Percentiles rank a stretch among this genome's conserved stretches.
These are phyloP conservation scores for Ogataea thermomethanolica DNA, from an alignment of 805 yeast species.

Conservation along the genomic window DNA sequence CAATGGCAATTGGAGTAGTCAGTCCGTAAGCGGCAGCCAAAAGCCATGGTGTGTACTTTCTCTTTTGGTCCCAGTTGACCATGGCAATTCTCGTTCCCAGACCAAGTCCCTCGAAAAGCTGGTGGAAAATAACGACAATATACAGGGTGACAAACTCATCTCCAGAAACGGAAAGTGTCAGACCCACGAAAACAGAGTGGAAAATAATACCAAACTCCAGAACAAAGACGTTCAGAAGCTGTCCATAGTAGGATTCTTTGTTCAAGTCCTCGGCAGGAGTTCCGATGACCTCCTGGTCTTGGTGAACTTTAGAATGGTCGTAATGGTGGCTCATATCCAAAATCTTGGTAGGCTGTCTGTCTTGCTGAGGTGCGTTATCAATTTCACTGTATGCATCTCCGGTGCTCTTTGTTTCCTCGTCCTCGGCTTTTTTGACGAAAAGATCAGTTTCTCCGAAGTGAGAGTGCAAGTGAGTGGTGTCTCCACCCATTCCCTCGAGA, in stretches of 20 bases:
- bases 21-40: slow-evolving; percentile 48
- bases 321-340: slow-evolving; percentile 31
- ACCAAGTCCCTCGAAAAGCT: slow-evolving; percentile 83
- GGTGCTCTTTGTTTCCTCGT: slow-evolving; percentile 8
- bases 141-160: slow-evolving; percentile 70
- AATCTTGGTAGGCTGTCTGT: background rate
- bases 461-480: slow-evolving; percentile 43
- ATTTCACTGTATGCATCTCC: slow-evolving; percentile 1
- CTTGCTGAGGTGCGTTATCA: slow-evolving; percentile 1
- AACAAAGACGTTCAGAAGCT: slow-evolving; percentile 52
- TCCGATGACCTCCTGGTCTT: slow-evolving; percentile 43
- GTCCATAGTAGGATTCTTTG: slow-evolving; percentile 44
- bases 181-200: slow-evolving; percentile 81
- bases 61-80: slow-evolving; percentile 42
- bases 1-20: slow-evolving; percentile 72
- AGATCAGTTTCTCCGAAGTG: slow-evolving; percentile 48
- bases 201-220: slow-evolving; percentile 78
- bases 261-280: slow-evolving; percentile 33
- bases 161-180: slow-evolving; percentile 74
- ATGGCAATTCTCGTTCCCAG: slow-evolving; percentile 73
- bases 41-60: slow-evolving; percentile 54
- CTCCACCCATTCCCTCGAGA: slow-evolving; percentile 15
- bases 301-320: slow-evolving; percentile 38
- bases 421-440: slow-evolving; percentile 14
- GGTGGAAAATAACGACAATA: slow-evolving; percentile 70